Evolutionary conservation across 805 yeast genomes (phyloP).

Genomic region (Starmerella bacillaris): DNA sequence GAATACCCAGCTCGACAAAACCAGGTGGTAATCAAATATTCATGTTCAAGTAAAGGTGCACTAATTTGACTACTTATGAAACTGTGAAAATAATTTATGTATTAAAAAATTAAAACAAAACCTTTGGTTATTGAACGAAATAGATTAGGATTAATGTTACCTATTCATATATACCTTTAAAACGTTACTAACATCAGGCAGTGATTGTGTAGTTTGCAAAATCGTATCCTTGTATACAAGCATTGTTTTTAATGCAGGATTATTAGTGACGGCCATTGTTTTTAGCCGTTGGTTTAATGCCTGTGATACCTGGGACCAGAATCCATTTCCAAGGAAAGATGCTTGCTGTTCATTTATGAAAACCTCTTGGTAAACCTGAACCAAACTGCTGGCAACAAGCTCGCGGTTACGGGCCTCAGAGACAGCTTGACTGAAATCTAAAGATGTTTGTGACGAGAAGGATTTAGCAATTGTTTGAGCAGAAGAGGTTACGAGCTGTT

Average conservation of each 20-base stretch:
- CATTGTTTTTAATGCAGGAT: constrained; percentile 9
- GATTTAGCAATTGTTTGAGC: background rate
- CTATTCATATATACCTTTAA: constrained; percentile 8
- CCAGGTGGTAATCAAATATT: too few relatives aligned
- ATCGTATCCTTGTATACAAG: constrained; percentile 7
- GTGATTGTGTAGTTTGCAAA: constrained; percentile 7
- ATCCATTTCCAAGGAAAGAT: constrained; percentile 1
- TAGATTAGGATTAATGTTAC: background rate
- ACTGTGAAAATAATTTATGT: background rate
- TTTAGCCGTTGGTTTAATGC: constrained; percentile 22
- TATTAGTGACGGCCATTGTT: constrained; percentile 17
- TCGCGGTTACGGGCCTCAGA: constrained; percentile 9
- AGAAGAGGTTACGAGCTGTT: constrained; percentile 6
- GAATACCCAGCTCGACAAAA: too few relatives aligned
- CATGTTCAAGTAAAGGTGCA: too few relatives aligned
- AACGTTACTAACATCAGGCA: constrained; percentile 7
- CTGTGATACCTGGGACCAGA: constrained; percentile 24
- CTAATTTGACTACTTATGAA: too few relatives aligned
- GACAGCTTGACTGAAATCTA: constrained; percentile 5
- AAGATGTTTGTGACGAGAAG: background rate
- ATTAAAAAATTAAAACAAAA: background rate
- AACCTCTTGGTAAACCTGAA: background rate
- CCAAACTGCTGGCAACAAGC: background rate
- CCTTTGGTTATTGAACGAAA: background rate
- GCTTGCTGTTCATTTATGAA: background rate